Evolutionary conservation across 2,329 filamentous ascomycete genomes (phyloP), one percentile per base, ranked within the genome.

Genomic region (Fusarium nurragi): DNA sequence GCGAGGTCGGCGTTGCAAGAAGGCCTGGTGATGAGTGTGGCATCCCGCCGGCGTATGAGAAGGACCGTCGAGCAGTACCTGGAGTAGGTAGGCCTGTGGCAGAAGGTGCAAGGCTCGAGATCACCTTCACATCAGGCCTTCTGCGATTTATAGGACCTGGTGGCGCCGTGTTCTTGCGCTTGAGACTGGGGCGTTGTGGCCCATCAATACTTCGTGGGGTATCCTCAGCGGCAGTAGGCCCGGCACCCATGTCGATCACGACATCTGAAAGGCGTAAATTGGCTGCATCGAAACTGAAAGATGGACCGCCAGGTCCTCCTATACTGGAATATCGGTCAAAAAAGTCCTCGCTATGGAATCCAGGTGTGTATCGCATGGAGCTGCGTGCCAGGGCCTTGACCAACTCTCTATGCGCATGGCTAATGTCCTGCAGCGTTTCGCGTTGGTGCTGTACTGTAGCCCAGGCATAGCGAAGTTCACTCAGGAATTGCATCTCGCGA

Each of bases 331-430:
- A 97, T 25, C 93, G 84, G 69, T 95, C 91, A 69, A 95, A 94
- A 76, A 96, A 96, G 73, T 95, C 91, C 65, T 95, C 92, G 14
- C 94, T 84, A 61, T 95, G 91, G 71, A 95, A 94, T 2, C 92
- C 90, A 0, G 91, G 89, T 1, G 89, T 89, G 67, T 92, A 93
- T 11, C 90, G 79, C 83, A 91, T 89, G 9, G 73, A 67, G 63
- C 86, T 91, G 51, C 83, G 88, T 2, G 86, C 84, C 19, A 93
- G 76, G 5, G 86, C 88, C 72, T 91, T 91, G 50, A 94, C 88
- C n/a, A 96, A 82, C 74, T 94, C 91, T 0, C 86, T 83, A 71
- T 97, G 93, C n/a, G 89, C 91, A 23, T 85, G 86, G 73, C 91
- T 94, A 12, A 96, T 90, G 10, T 83, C 86, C 75, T 94, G 90